Conservation (phyloP, 495 filamentous ascomycete genomes). For the Parathielavia hyrcaniae region DNA sequence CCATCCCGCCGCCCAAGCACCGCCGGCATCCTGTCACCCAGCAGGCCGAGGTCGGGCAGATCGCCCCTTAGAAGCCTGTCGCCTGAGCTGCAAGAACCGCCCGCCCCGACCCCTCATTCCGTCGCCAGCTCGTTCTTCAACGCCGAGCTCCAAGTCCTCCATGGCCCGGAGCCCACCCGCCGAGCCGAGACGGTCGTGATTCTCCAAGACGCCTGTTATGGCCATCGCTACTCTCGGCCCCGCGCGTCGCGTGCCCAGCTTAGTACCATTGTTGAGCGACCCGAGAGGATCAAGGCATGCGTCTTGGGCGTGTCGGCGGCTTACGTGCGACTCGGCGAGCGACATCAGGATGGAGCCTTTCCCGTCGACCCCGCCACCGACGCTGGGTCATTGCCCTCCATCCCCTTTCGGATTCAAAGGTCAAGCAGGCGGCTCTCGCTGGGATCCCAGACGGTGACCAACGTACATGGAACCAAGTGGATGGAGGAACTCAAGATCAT, state of each 20-base stretch:
- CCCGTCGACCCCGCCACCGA: conserved; percentile 50
- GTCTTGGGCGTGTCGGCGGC: conserved; percentile 77
- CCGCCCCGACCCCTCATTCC: conserved; percentile 54
- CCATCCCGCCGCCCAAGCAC: conserved; percentile 48
- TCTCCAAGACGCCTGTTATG: conserved; percentile 88
- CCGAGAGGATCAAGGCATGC: conserved; percentile 82
- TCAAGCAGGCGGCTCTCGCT: conserved; percentile 60
- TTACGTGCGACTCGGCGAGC: conserved; percentile 76
- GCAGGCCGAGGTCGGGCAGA: conserved; percentile 23
- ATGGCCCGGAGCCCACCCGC: conserved; percentile 41
- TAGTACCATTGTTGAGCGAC: conserved; percentile 77
- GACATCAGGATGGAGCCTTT: conserved; percentile 66
- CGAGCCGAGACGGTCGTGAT: conserved; percentile 68
- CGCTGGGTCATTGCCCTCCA: conserved; percentile 47
- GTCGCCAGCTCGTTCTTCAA: conserved; percentile 65
- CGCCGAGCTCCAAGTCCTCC: conserved; percentile 60
- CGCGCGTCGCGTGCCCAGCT: conserved; percentile 59
- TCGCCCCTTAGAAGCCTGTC: conserved; percentile 36
- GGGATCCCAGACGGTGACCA: conserved; percentile 62
- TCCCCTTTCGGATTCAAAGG: conserved; percentile 79
- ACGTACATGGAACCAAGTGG: conserved; percentile 80
- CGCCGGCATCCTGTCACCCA: conserved; percentile 42
- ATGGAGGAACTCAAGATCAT: conserved; percentile 84
- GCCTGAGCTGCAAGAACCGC: conserved; percentile 38
- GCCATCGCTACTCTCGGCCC: conserved; percentile 82